Base-by-base conservation (phyloP, 352 stramenopile species). In the Pythium sp. region DNA sequence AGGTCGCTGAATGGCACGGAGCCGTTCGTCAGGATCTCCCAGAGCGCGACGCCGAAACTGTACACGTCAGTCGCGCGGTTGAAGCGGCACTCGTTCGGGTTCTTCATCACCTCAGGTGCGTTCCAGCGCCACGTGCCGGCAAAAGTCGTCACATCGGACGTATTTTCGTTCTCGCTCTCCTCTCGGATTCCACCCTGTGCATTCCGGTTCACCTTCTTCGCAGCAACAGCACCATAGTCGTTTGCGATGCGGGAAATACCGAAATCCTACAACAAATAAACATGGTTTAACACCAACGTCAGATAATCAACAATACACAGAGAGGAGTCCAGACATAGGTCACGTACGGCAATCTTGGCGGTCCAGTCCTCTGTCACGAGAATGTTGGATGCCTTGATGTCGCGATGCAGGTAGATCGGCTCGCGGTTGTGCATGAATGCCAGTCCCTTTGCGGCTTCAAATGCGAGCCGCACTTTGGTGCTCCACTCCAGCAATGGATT, bases 341-440 rank as follows among this genome's bases (percentile, higher is more conserved):
- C n/a, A 56, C 62, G 36, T 56, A 78, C 72, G 32, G 84, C 68
- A 36, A 92, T 90, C 64, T 92, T 92, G 30, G 81, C 81, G 1
- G 80, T 89, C 81, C 84, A 92, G 70, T 89, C 80, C 24, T 82
- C 79, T 24, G 84, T 92, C 51, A 92, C 82, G 7, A 92, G 71
- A 59, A 90, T 92, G 65, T 92, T 92, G 32, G 81, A 89, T 32
- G 81, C 80, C 63, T 92, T 92, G 54, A 92, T 71, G 64, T 92
- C 84, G 53, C 84, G 84, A 54, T 92, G 84, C 53, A 92, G 69
- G 51, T 92, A 92, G 51, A 90, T 90, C 28, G 81, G 84, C 54
- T 90, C 75, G 38, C 81, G 77, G 53, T 90, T 90, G 70, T 92
- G 84, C 84, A 92, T 90, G 68, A 89, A 92, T 4, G 84, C 81